A percentile compares a stretch with the other conserved stretches of the same genome.
phyloP scores from a whole-genome alignment of 129 eudicot species.

The Ambrosia artemisiifolia region DNA sequence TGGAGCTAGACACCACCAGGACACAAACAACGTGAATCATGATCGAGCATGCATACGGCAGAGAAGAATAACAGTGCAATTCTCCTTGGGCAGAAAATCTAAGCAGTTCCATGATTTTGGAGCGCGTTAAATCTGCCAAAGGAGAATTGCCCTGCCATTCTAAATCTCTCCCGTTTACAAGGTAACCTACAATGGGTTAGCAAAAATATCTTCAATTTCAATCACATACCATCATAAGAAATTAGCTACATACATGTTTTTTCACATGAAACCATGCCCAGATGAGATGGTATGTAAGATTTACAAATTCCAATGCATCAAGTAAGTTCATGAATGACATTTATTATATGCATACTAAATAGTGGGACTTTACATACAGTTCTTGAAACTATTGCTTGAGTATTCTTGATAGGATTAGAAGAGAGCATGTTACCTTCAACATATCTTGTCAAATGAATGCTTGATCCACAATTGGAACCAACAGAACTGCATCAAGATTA shows the following conservation, averaged over 20 bases:
- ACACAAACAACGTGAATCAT: not conserved
- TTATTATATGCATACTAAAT: not conserved
- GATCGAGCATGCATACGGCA: slow-evolving; percentile 22
- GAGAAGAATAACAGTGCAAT: slow-evolving; percentile 50
- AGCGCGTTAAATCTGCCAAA: slow-evolving; percentile 38
- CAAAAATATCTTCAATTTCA: not conserved
- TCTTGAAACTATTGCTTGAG: not conserved
- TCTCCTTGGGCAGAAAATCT: slow-evolving; percentile 52
- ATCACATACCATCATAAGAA: not conserved
- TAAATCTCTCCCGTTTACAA: slow-evolving; percentile 12
- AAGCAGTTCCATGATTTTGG: slow-evolving; percentile 30
- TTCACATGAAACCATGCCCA: not conserved
- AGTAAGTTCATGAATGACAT: not conserved
- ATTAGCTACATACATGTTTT: not conserved
- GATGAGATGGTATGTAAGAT: not conserved
- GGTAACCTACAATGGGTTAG: slow-evolving; percentile 1
- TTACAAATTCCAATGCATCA: not conserved
- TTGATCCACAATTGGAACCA: not conserved
- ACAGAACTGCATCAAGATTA: not conserved
- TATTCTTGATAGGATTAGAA: too few relatives aligned
- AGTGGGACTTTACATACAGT: not conserved
- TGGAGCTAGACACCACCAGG: slow-evolving; percentile 10
- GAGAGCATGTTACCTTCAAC: not conserved
- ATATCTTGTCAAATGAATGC: not conserved
- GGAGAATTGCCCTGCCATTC: slow-evolving; percentile 81